phyloP scores from a whole-genome alignment of 202 grass and related monocot genomes.

The Zizania palustris region DNA sequence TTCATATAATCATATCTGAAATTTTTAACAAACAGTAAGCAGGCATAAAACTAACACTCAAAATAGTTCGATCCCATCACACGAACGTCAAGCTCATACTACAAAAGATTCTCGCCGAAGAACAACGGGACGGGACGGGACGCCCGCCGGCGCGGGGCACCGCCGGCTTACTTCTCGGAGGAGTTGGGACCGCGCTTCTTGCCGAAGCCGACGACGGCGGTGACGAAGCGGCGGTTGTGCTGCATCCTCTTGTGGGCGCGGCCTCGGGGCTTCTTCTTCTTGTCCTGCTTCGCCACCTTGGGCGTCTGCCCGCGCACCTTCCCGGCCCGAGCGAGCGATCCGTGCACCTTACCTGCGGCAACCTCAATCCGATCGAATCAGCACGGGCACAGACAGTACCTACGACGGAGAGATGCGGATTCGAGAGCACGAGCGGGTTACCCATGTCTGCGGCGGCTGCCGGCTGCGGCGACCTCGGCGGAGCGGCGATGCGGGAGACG shows the following conservation, averaged over 20 bases:
- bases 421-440: constrained; percentile 6
- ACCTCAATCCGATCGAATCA: background rate
- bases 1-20: constrained; percentile 32
- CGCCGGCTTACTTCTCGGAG: constrained; percentile 58
- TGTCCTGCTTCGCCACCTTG: constrained; percentile 80
- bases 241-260: constrained; percentile 75
- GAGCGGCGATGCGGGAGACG: background rate
- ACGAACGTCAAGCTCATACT: constrained; percentile 24
- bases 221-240: constrained; percentile 79
- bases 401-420: background rate
- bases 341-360: constrained; percentile 68
- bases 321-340: constrained; percentile 68
- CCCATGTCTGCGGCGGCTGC: constrained; percentile 49
- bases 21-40: constrained; percentile 12
- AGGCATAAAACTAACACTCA: constrained; percentile 3
- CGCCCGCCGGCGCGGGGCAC: background rate
- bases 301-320: constrained; percentile 75
- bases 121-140: constrained; percentile 1
- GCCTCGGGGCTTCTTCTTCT: constrained; percentile 77
- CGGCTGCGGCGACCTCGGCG: background rate
- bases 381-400: too few relatives aligned
- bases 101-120: constrained; percentile 20
- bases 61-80: constrained; percentile 3
- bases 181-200: constrained; percentile 81
- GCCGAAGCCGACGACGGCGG: constrained; percentile 74